Evolutionary conservation across 176 grass and related monocot species (phyloP).

Genomic region (Olyra latifolia): DNA sequence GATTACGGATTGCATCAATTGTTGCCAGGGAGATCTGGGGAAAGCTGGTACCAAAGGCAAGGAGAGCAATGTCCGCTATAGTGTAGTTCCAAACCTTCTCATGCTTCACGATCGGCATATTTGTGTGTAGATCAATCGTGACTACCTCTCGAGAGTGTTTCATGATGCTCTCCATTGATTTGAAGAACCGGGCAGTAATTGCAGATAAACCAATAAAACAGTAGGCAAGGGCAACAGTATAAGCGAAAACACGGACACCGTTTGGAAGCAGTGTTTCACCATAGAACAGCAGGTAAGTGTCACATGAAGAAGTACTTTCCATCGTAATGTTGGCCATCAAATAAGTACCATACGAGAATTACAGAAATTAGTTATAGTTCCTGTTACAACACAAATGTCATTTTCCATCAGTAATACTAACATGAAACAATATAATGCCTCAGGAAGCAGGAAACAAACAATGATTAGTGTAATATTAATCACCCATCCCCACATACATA

Average conservation of each 20-base stretch:
- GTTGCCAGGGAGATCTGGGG: slow-evolving; percentile 89
- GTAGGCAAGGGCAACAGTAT: slow-evolving; percentile 53
- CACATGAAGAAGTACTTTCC: slow-evolving; percentile 30
- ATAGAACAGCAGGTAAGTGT: slow-evolving; percentile 50
- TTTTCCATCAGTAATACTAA: not conserved
- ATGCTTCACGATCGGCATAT: slow-evolving; percentile 27
- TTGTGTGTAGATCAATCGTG: slow-evolving; percentile 37
- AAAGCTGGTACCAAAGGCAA: slow-evolving; percentile 97
- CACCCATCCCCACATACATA: not conserved
- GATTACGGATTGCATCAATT: slow-evolving; percentile 74
- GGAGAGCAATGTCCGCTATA: slow-evolving; percentile 71
- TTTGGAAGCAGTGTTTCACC: slow-evolving; percentile 59
- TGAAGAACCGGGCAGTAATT: slow-evolving; percentile 76
- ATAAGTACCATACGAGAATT: not conserved
- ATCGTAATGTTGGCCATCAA: slow-evolving; percentile 8
- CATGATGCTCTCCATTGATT: slow-evolving; percentile 80
- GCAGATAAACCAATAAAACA: slow-evolving; percentile 81
- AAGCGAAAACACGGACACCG: slow-evolving; percentile 43
- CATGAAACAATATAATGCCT: not conserved
- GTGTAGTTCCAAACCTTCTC: slow-evolving; percentile 96
- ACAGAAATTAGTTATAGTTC: not conserved
- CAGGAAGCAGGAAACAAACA: not conserved
- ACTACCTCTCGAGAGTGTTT: slow-evolving; percentile 57
- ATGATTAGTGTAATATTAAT: not conserved
- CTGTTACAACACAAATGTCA: slow-evolving; percentile 24